Evolutionary conservation across 257 asterid genomes (phyloP).

Genomic region (Thymus mandschuricus): DNA sequence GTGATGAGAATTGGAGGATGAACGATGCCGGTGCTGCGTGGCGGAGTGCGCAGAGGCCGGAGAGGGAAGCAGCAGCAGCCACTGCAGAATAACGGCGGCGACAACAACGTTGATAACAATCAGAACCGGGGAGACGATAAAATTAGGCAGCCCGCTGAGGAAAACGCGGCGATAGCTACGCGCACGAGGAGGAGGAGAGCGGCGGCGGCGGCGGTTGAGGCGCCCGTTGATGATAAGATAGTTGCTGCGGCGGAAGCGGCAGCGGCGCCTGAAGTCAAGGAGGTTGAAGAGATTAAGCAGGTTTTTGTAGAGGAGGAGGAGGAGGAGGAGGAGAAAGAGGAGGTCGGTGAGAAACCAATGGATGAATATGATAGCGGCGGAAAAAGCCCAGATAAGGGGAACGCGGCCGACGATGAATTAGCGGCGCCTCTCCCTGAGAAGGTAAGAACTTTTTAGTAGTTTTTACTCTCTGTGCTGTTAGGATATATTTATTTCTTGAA

Average conservation of each 20-base stretch:
- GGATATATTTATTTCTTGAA: background rate
- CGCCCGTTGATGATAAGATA: constrained; percentile 48
- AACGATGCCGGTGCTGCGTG: constrained; percentile 84
- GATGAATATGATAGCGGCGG: constrained; percentile 57
- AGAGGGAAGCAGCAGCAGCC: constrained; percentile 44
- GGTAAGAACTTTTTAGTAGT: constrained; percentile 51
- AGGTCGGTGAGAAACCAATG: constrained; percentile 56
- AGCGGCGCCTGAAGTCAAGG: constrained; percentile 41
- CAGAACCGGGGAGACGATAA: constrained; percentile 29
- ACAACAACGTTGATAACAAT: constrained; percentile 23
- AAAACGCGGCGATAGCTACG: constrained; percentile 57
- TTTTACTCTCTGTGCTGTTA: background rate
- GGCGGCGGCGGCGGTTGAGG: constrained; percentile 52
- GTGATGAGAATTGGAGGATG: constrained; percentile 69
- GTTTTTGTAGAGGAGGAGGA: constrained; percentile 41
- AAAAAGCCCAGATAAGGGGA: constrained; percentile 52
- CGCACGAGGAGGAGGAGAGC: constrained; percentile 63
- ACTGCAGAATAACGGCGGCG: constrained; percentile 34
- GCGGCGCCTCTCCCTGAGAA: constrained; percentile 66
- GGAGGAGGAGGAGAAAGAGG: constrained; percentile 46
- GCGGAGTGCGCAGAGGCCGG: constrained; percentile 79
- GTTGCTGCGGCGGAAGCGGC: constrained; percentile 43
- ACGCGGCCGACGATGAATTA: constrained; percentile 69
- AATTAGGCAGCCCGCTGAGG: constrained; percentile 38
- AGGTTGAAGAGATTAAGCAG: constrained; percentile 38